Conservation (phyloP, 805 yeast species). For the Ogataea polymorpha region DNA sequence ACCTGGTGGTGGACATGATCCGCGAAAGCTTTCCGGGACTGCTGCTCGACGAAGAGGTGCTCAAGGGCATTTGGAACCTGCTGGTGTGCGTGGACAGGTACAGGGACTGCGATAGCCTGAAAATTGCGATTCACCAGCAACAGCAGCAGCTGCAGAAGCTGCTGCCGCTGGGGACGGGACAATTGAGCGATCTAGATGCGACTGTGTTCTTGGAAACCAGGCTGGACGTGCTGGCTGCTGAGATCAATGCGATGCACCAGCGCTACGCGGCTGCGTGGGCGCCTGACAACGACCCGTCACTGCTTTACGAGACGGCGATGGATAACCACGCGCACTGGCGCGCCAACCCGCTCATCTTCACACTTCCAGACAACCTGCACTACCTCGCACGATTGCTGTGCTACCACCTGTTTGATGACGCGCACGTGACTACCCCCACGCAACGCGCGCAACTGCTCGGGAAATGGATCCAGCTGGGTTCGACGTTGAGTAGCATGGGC, state of each 20-base stretch:
- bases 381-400: conserved; percentile 70
- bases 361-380: conserved; percentile 63
- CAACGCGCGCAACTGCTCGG: conserved; percentile 65
- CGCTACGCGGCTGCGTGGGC: conserved; percentile 70
- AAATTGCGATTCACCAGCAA: conserved; percentile 46
- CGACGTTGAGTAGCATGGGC: conserved; percentile 71
- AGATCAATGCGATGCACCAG: conserved; percentile 65
- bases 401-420: conserved; percentile 63
- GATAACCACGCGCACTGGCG: conserved; percentile 44
- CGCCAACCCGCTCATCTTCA: conserved; percentile 75
- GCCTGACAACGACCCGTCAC: conserved; percentile 72
- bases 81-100: conserved; percentile 49
- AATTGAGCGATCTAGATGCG: conserved; percentile 14
- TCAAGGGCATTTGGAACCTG: conserved; percentile 54
- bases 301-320: conserved; percentile 56
- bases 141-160: conserved; percentile 45
- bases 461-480: conserved; percentile 85
- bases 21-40: conserved; percentile 64
- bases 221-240: conserved; percentile 53
- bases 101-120: conserved; percentile 50
- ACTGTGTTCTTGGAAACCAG: conserved; percentile 55
- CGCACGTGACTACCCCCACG: conserved; percentile 29
- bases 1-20: conserved; percentile 52
- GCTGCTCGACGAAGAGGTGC: conserved; percentile 59
- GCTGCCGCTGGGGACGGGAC: conserved; percentile 25